A percentile compares a stretch with the other conserved stretches of the same genome.
phyloP scores from a whole-genome alignment of 2,329 filamentous ascomycete genomes.

The Daldinia sp. region DNA sequence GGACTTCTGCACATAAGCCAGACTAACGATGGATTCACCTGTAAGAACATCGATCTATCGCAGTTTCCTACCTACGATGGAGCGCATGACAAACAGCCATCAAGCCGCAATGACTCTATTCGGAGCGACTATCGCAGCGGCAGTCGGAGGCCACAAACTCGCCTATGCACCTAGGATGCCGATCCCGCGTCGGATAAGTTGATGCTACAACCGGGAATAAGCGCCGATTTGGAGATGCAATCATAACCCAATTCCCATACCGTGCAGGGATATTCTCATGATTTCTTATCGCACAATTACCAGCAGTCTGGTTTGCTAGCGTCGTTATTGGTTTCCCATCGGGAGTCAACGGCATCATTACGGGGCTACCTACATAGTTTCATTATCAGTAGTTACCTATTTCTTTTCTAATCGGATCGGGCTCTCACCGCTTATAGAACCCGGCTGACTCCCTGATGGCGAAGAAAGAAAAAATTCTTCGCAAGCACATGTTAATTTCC shows the following conservation, averaged over 20 bases:
- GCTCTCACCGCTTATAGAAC: conserved; percentile 36
- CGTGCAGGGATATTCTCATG: conserved; percentile 22
- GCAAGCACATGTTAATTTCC: conserved; percentile 1
- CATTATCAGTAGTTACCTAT: background rate
- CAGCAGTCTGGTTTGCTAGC: background rate
- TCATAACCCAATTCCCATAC: conserved; percentile 13
- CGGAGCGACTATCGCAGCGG: conserved; percentile 42
- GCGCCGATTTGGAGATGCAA: conserved; percentile 14
- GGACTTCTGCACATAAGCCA: background rate
- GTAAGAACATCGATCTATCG: background rate
- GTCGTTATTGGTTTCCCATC: conserved; percentile 12
- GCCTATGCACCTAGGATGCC: conserved; percentile 34
- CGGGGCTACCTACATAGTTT: background rate
- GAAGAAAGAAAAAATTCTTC: background rate
- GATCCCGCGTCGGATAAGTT: conserved; percentile 41
- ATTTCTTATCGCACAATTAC: conserved; percentile 13
- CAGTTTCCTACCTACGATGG: background rate
- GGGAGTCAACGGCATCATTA: conserved; percentile 3
- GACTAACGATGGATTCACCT: background rate
- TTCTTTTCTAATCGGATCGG: conserved; percentile 14
- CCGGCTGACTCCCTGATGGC: background rate
- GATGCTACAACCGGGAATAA: conserved; percentile 32
- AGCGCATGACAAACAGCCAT: conserved; percentile 11
- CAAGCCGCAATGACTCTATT: conserved; percentile 25
- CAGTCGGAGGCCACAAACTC: conserved; percentile 41